Conservation (phyloP, 495 filamentous ascomycete genomes). For the Barbatosphaeria neglecta region DNA sequence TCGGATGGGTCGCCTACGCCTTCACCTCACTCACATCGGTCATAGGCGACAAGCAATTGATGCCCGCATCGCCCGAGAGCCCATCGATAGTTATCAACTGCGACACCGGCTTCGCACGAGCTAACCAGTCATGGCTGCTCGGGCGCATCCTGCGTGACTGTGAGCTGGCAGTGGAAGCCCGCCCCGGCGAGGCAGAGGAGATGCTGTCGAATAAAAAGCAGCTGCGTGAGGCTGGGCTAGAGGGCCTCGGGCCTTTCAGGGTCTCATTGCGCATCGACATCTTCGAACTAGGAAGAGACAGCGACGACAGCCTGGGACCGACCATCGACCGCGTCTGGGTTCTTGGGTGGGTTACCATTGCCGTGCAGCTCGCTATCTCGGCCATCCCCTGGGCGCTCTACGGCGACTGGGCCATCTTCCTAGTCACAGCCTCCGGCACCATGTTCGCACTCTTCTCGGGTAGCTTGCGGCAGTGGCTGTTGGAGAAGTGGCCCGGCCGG, state of each 20-base stretch:
- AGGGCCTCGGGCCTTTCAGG: background rate
- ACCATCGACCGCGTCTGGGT: background rate
- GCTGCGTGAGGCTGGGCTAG: background rate
- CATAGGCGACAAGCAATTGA: conserved; percentile 31
- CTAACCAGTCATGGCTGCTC: conserved; percentile 34
- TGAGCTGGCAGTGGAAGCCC: conserved; percentile 5
- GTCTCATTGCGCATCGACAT: background rate
- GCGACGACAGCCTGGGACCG: background rate
- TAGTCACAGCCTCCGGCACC: conserved; percentile 24
- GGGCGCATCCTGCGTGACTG: conserved; percentile 35
- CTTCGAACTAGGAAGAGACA: no score
- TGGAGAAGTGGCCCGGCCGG: conserved; percentile 20
- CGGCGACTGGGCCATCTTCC: conserved; percentile 29
- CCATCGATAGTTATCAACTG: conserved; percentile 27
- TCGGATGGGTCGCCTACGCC: conserved; percentile 36
- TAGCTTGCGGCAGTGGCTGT: conserved; percentile 28
- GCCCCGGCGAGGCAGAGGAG: no score
- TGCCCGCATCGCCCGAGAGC: conserved; percentile 17
- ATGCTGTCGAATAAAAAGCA: background rate
- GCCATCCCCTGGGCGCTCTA: conserved; percentile 24
- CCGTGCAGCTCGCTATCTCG: conserved; percentile 32
- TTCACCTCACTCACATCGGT: conserved; percentile 22
- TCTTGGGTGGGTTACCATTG: background rate
- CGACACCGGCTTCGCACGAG: conserved; percentile 23
- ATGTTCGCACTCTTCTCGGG: conserved; percentile 20